Percentiles rank a stretch among this genome's conserved stretches.
Evolutionary conservation across 305 asterid genomes (phyloP).

Genomic region (Fraxinus greggii): DNA sequence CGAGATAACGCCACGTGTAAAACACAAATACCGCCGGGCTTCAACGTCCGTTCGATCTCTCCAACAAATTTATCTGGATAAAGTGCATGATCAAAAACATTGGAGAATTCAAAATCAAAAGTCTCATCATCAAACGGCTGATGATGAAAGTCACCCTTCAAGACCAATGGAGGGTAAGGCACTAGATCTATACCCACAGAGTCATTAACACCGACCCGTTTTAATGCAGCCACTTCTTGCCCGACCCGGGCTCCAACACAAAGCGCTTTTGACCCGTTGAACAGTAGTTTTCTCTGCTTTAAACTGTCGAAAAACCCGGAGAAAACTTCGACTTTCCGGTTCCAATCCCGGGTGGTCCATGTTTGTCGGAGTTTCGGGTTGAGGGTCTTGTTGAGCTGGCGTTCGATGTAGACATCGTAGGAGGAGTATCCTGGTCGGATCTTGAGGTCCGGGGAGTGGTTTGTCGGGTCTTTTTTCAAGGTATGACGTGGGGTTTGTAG

Average conservation of each 20-base stretch:
- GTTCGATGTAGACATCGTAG: conserved; percentile 54
- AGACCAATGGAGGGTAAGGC: conserved; percentile 55
- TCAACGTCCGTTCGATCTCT: conserved; percentile 64
- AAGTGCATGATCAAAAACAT: conserved; percentile 76
- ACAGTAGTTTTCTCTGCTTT: conserved; percentile 36
- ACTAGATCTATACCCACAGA: conserved; percentile 69
- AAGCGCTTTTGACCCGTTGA: conserved; percentile 49
- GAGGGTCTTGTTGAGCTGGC: conserved; percentile 72
- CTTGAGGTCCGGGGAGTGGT: conserved; percentile 43
- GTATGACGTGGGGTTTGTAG: conserved; percentile 38
- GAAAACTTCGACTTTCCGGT: conserved; percentile 49
- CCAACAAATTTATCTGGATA: conserved; percentile 60
- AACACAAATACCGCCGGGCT: conserved; percentile 55
- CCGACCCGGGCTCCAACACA: conserved; percentile 72
- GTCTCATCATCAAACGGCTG: conserved; percentile 51
- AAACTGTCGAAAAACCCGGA: conserved; percentile 41
- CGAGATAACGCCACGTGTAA: conserved; percentile 58
- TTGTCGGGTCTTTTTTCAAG: background rate
- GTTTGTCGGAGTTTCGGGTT: conserved; percentile 67
- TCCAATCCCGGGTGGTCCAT: conserved; percentile 73
- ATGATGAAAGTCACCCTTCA: conserved; percentile 54
- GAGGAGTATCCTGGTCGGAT: conserved; percentile 61
- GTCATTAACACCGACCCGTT: conserved; percentile 48
- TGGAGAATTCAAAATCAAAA: conserved; percentile 69
- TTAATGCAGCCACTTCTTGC: conserved; percentile 63